These are phyloP conservation scores for Citrus trifoliata DNA, from an alignment of 345 rosid genomes.

Conservation along the genomic window DNA sequence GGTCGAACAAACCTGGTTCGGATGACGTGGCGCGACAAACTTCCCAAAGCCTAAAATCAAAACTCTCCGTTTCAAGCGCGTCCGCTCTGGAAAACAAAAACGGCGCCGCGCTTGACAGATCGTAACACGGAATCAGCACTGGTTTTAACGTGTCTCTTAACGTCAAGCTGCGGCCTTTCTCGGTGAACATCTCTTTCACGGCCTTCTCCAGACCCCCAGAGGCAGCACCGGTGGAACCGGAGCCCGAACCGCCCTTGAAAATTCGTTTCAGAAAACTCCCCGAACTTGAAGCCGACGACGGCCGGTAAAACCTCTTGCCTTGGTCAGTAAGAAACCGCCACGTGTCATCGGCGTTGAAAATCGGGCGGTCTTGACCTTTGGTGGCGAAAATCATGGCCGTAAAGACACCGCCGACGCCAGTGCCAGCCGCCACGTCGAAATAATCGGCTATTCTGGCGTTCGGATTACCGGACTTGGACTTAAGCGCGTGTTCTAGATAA, in stretches of 20 bases:
- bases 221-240: constrained; percentile 36
- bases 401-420: constrained; percentile 89
- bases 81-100: constrained; percentile 96
- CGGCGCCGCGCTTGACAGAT: constrained; percentile 82
- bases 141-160: constrained; percentile 89
- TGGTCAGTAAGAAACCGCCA: constrained; percentile 83
- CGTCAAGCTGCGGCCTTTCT: constrained; percentile 47
- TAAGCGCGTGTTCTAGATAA: constrained; percentile 74
- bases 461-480: constrained; percentile 80
- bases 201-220: constrained; percentile 55
- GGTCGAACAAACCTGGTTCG: constrained; percentile 72
- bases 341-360: constrained; percentile 79
- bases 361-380: constrained; percentile 65
- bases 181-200: constrained; percentile 66
- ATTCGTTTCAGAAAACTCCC: constrained; percentile 47
- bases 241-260: constrained; percentile 33
- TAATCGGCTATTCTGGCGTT: constrained; percentile 86
- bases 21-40: constrained; percentile 96
- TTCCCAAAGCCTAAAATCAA: constrained; percentile 80
- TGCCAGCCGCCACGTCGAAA: constrained; percentile 92
- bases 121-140: constrained; percentile 86
- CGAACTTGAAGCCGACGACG: constrained; percentile 21
- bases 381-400: constrained; percentile 88
- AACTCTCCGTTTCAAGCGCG: constrained; percentile 86
- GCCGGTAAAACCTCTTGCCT: constrained; percentile 55